Percentiles rank a stretch among this genome's conserved stretches.
Evolutionary conservation across 73 alveolate genomes (phyloP).

Genomic region (Breviolum minutum): DNA sequence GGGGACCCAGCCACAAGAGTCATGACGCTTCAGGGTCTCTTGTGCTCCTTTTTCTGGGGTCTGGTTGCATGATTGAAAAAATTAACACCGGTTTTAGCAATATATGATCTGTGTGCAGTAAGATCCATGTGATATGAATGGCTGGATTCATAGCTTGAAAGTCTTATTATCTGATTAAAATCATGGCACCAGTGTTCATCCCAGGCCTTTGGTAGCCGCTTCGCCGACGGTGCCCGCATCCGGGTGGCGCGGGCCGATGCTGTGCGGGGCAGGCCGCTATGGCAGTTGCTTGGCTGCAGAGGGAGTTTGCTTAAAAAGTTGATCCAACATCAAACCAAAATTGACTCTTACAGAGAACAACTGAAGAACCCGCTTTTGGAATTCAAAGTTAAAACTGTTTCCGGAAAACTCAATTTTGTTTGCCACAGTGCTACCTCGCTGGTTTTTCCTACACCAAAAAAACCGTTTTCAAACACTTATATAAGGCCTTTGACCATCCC

Average conservation of each 20-base stretch:
- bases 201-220: constrained; percentile 80
- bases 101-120: too few relatives aligned
- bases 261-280: constrained; percentile 38
- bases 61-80: too few relatives aligned
- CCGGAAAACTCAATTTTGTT: not conserved
- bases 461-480: too few relatives aligned
- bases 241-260: constrained; percentile 76
- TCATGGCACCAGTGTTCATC: not conserved
- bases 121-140: too few relatives aligned
- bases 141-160: too few relatives aligned
- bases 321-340: not conserved
- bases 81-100: too few relatives aligned
- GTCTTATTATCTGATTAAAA: too few relatives aligned
- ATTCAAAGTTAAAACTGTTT: not conserved
- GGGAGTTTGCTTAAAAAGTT: not conserved
- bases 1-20: not conserved
- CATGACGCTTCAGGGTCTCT: not conserved
- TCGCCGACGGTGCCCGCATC: constrained; percentile 69
- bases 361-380: not conserved
- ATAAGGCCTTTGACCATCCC: constrained; percentile 21
- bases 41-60: too few relatives aligned
- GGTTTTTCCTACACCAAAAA: too few relatives aligned
- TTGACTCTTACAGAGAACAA: not conserved
- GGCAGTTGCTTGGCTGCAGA: constrained; percentile 25
- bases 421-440: not conserved